phyloP scores from a whole-genome alignment of 305 asterid species.

The Fraxinus nigra region DNA sequence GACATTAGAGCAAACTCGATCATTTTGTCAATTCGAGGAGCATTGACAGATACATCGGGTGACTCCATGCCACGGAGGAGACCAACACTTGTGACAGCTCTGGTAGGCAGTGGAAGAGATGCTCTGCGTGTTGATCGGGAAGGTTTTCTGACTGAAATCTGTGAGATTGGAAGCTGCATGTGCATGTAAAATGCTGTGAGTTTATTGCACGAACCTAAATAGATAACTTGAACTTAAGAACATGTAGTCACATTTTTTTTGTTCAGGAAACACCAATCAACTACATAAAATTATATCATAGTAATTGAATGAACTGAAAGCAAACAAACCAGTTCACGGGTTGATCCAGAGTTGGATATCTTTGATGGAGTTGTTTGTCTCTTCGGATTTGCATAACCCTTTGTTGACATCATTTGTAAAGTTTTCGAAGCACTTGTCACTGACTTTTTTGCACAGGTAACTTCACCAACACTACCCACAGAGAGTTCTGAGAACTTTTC shows the following conservation, averaged over 20 bases:
- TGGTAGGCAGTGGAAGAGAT: constrained; percentile 69
- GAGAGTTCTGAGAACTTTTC: constrained; percentile 45
- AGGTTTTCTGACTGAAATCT: constrained; percentile 61
- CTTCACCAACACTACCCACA: constrained; percentile 42
- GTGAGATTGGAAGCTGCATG: constrained; percentile 81
- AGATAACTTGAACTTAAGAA: neutral
- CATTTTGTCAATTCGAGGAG: constrained; percentile 91
- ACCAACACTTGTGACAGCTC: constrained; percentile 31
- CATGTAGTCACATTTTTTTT: neutral
- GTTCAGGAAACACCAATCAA: constrained; percentile 9
- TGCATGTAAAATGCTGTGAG: constrained; percentile 4
- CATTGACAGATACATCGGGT: constrained; percentile 79
- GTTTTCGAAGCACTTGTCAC: constrained; percentile 39
- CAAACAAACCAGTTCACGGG: constrained; percentile 81
- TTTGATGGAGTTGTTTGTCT: constrained; percentile 58
- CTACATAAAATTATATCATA: neutral
- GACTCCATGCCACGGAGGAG: constrained; percentile 47
- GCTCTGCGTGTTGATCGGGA: constrained; percentile 53
- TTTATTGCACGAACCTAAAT: neutral
- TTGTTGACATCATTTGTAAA: constrained; percentile 40
- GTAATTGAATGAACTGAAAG: neutral
- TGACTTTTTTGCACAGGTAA: constrained; percentile 35
- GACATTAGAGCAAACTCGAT: constrained; percentile 63
- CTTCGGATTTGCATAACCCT: constrained; percentile 45
- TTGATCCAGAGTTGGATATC: constrained; percentile 78